Base-by-base conservation (phyloP, 2,329 filamentous ascomycete genomes). In the Xylaria digitata region DNA sequence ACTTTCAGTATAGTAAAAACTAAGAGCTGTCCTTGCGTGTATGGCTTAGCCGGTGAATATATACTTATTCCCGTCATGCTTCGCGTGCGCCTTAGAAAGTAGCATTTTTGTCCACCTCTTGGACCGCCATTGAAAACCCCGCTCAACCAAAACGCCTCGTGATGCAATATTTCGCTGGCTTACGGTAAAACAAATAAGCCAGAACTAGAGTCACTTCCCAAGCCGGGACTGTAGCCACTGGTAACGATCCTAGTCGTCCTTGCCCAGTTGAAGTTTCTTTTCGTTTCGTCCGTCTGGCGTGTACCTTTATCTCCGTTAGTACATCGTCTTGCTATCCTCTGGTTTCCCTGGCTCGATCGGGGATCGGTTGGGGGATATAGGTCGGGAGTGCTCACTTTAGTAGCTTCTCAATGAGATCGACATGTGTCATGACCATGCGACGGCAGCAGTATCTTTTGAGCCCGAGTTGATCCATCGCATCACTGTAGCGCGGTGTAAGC, bases 341-440 rank as follows among this genome's bases (percentile, higher is more conserved):
- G 17, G 6, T 23, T n/a, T 40, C 6, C 19, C 4, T 17, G 45
- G 32, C 17, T n/a, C 17, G 21, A 23, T 26, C 45, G 9, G 50
- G 21, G 13, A 21, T 30, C 9, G 23, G 15, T 42, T 61, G n/a
- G 48, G 8, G 46, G 34, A n/a, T 45, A 3, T 17, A 43, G 11
- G 17, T 42, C 11, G 46, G 45, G 62, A 30, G 9, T 7, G 75
- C 87, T 74, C 90, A 97, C 92, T 95, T 93, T 72, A 99, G 89
- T 57, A 99, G 89, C 83, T 99, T 99, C 86, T 99, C 96, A 75
- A 99, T 97, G 69, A 99, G 86, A 80, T 99, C 96, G 76, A 99
- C 96, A 82, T 99, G 96, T 67, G 96, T 99, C 92, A 99, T 97
- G 81, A 99, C 90, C 96, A 99, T 99, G 77, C 96, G 92, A 75